Conservation (phyloP, 371 early-diverging fungal genomes). For the Apophysomyces elegans region DNA sequence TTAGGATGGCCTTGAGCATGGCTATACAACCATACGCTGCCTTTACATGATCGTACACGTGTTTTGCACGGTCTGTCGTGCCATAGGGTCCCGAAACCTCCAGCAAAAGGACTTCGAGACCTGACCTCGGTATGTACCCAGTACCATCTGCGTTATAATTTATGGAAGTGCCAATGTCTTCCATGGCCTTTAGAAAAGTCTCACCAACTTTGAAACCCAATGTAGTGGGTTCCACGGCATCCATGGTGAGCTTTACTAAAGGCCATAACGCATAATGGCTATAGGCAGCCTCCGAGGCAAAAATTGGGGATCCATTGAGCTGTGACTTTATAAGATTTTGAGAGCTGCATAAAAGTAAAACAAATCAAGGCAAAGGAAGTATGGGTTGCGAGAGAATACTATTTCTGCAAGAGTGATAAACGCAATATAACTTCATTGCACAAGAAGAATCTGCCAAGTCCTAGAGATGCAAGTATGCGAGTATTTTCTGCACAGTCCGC, state of each 20-base stretch:
- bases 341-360: no score
- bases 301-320: no score
- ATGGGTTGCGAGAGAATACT: no score
- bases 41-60: slow-evolving; percentile 15
- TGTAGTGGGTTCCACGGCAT: not conserved
- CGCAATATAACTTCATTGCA: no score
- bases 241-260: not conserved
- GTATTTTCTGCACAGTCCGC: no score
- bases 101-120: slow-evolving; percentile 15
- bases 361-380: no score
- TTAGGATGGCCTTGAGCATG: slow-evolving; percentile 13
- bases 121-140: not conserved
- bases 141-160: slow-evolving; percentile 16
- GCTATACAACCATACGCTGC: slow-evolving; percentile 12
- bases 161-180: not conserved
- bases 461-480: no score
- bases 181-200: slow-evolving; percentile 3
- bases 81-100: slow-evolving; percentile 10
- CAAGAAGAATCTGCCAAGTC: no score
- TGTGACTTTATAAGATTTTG: no score
- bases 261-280: slow-evolving; percentile 16
- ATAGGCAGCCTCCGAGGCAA: slow-evolving; percentile 7
- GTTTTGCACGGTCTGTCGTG: not conserved
- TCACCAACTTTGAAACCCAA: slow-evolving; percentile 12
- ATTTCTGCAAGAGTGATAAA: no score